Conservation (phyloP, 2,329 filamentous ascomycete species). For the Claviceps purpurea region DNA sequence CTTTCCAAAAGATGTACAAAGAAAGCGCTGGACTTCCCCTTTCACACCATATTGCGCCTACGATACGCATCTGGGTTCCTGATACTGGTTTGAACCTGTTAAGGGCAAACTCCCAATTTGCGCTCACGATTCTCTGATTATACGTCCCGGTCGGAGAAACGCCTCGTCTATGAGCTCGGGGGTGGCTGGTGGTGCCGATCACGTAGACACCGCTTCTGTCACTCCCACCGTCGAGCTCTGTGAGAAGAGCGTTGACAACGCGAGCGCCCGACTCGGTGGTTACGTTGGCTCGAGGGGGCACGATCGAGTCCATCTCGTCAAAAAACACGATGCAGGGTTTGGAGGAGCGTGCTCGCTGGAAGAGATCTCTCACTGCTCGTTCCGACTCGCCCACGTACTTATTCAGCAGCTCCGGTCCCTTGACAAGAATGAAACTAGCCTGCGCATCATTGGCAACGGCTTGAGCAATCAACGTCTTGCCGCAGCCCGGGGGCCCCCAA, state of each 20-base stretch:
- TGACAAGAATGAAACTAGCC: conserved; percentile 96
- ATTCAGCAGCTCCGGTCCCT: conserved; percentile 89
- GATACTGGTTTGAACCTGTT: conserved; percentile 36
- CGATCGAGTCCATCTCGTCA: conserved; percentile 89
- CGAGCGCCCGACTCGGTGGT: conserved; percentile 73
- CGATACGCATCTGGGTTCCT: conserved; percentile 31
- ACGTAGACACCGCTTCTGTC: conserved; percentile 80
- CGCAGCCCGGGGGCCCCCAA: conserved; percentile 93
- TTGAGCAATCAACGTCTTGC: conserved; percentile 92
- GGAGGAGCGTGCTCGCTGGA: conserved; percentile 72
- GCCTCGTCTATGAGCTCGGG: conserved; percentile 95
- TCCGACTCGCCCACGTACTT: conserved; percentile 97
- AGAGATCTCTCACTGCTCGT: conserved; percentile 82
- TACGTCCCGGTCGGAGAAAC: conserved; percentile 69
- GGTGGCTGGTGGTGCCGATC: conserved; percentile 86
- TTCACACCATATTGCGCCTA: conserved; percentile 19
- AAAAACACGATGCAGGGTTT: conserved; percentile 95
- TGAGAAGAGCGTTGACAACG: conserved; percentile 89
- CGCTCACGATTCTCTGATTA: conserved; percentile 21
- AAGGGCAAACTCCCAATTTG: conserved; percentile 42
- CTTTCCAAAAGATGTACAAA: no score
- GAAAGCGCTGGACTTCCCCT: background rate
- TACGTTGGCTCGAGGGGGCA: conserved; percentile 66
- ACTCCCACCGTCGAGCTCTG: conserved; percentile 79
- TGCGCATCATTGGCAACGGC: conserved; percentile 91